Percentiles rank a stretch among this genome's conserved stretches.
phyloP scores from a whole-genome alignment of 2,329 filamentous ascomycete genomes.

The Rhynchosporium graminicola region DNA sequence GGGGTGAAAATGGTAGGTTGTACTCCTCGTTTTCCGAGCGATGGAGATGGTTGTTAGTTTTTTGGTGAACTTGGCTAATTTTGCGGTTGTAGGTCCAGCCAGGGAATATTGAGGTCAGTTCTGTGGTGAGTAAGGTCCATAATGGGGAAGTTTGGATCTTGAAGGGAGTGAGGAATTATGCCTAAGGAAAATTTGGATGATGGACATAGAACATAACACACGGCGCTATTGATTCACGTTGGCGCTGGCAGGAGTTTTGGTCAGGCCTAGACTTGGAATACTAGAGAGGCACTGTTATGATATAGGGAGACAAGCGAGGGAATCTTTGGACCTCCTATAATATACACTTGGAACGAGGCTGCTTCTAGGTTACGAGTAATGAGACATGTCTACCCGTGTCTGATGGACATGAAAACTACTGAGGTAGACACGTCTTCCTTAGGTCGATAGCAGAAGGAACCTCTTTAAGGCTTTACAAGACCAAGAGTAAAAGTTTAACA shows the following conservation, averaged over 20 bases:
- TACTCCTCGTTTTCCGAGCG: background rate
- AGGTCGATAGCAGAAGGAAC: no score
- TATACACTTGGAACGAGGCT: no score
- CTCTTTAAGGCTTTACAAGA: no score
- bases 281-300: background rate
- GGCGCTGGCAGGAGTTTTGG: slow-evolving; percentile 11
- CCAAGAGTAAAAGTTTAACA: no score
- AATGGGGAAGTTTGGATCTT: slow-evolving; percentile 78
- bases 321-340: no score
- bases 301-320: background rate
- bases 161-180: slow-evolving; percentile 52
- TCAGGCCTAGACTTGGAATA: background rate
- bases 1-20: slow-evolving; percentile 65
- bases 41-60: background rate
- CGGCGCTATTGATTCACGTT: slow-evolving; percentile 1
- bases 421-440: no score
- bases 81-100: slow-evolving; percentile 65
- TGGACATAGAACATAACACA: background rate
- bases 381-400: background rate
- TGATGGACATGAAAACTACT: no score
- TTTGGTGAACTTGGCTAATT: background rate
- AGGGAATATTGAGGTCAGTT: slow-evolving; percentile 74
- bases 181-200: slow-evolving; percentile 17
- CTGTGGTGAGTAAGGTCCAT: slow-evolving; percentile 70
- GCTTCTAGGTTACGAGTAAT: background rate